A percentile compares a stretch with the other conserved stretches of the same genome.
Evolutionary conservation across 2,329 filamentous ascomycete genomes (phyloP).

Genomic region (Diaporthe sp.): DNA sequence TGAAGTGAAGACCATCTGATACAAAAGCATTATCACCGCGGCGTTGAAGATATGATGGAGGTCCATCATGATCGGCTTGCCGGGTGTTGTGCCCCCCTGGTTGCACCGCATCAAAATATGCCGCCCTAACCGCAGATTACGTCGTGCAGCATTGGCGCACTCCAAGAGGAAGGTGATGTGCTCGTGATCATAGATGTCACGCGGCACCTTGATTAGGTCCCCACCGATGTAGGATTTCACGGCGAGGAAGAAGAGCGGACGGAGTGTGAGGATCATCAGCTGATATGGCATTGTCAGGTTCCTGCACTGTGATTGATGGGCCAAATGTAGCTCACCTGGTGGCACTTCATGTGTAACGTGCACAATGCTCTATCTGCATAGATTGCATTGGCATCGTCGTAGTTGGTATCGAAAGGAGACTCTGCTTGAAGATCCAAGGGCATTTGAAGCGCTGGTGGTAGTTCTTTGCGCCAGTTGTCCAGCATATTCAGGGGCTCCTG

Average conservation of each 20-base stretch:
- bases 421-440: slow-evolving; percentile 50
- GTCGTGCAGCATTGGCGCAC: slow-evolving; percentile 60
- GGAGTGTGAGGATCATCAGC: slow-evolving; percentile 63
- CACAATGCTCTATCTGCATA: slow-evolving; percentile 56
- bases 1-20: slow-evolving; percentile 56
- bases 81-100: slow-evolving; percentile 47
- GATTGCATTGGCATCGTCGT: slow-evolving; percentile 45
- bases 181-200: slow-evolving; percentile 47
- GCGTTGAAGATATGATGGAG: slow-evolving; percentile 66
- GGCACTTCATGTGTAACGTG: slow-evolving; percentile 64
- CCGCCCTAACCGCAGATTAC: slow-evolving; percentile 60
- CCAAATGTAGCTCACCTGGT: slow-evolving; percentile 51
- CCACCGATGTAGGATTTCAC: slow-evolving; percentile 62
- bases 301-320: slow-evolving; percentile 31
- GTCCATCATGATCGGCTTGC: slow-evolving; percentile 59
- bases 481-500: slow-evolving; percentile 58
- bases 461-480: slow-evolving; percentile 48
- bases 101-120: slow-evolving; percentile 44
- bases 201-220: slow-evolving; percentile 49
- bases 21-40: slow-evolving; percentile 61
- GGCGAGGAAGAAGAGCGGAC: slow-evolving; percentile 62
- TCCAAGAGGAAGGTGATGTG: slow-evolving; percentile 49
- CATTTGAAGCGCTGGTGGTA: slow-evolving; percentile 53
- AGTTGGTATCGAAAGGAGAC: slow-evolving; percentile 44
- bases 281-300: slow-evolving; percentile 45